Conservation (phyloP, 208 protist genomes). For the Herpetomonas tarakana region DNA sequence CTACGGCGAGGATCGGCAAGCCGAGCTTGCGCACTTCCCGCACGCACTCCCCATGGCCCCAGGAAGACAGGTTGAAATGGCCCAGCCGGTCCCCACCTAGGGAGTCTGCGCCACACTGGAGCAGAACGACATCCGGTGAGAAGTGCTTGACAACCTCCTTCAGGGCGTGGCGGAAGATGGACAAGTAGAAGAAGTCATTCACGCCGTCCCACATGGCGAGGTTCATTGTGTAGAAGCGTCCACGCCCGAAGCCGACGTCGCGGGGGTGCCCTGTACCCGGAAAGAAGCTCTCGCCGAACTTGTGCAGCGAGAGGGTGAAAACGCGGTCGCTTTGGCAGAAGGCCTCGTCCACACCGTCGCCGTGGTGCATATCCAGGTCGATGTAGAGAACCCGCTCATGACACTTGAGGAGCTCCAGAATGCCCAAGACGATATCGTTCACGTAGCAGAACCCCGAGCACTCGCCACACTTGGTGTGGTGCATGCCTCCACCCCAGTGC, state of each 20-base stretch:
- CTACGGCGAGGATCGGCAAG: constrained; percentile 96
- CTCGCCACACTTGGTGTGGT: constrained; percentile 97
- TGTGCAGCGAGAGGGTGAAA: constrained; percentile 99
- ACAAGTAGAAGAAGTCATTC: constrained; percentile 88
- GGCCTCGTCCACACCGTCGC: constrained; percentile 99
- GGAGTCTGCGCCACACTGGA: constrained; percentile 99
- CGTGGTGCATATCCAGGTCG: constrained; percentile 99
- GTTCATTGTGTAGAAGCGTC: constrained; percentile 88
- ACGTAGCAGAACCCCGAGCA: constrained; percentile 99
- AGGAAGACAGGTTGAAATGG: constrained; percentile 90
- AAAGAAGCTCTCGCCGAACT: constrained; percentile 98
- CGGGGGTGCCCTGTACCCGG: constrained; percentile 95
- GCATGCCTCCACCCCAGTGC: constrained; percentile 99
- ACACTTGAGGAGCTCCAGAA: constrained; percentile 99
- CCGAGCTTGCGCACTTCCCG: constrained; percentile 91
- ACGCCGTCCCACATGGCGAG: constrained; percentile 87
- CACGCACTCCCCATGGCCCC: constrained; percentile 95
- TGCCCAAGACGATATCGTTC: constrained; percentile 99
- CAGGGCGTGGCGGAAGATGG: constrained; percentile 77
- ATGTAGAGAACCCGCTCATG: constrained; percentile 98
- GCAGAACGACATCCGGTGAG: constrained; percentile 94
- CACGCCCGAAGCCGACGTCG: constrained; percentile 76
- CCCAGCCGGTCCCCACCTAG: constrained; percentile 97
- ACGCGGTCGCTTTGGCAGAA: constrained; percentile 99
- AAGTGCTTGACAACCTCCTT: constrained; percentile 46